These are phyloP conservation scores for Candida pseudofarinosa DNA, from an alignment of 805 yeast species.

Conservation along the genomic window DNA sequence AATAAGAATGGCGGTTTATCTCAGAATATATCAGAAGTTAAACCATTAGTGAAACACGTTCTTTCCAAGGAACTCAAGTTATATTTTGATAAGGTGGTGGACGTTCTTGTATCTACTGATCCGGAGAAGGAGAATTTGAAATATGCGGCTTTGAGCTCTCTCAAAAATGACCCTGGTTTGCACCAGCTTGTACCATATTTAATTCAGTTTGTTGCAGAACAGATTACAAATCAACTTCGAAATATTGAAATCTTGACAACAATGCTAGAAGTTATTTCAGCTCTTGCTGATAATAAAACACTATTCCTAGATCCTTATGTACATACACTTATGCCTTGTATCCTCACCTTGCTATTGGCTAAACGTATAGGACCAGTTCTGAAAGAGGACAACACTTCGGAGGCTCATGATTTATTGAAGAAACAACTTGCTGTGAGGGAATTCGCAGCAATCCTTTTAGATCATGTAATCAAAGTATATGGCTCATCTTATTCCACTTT, in stretches of 20 bases:
- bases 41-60: conserved; percentile 92
- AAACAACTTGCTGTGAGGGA: conserved; percentile 67
- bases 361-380: conserved; percentile 68
- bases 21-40: conserved; percentile 57
- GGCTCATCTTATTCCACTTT: conserved; percentile 85
- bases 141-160: conserved; percentile 78
- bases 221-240: conserved; percentile 81
- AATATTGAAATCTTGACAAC: conserved; percentile 68
- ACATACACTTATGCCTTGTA: conserved; percentile 96
- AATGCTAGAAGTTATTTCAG: conserved; percentile 84
- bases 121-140: conserved; percentile 55
- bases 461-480: conserved; percentile 71
- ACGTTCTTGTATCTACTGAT: conserved; percentile 62
- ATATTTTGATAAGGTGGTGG: conserved; percentile 86
- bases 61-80: conserved; percentile 90
- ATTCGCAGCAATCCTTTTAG: conserved; percentile 78
- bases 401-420: conserved; percentile 24
- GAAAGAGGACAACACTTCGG: conserved; percentile 33
- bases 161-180: conserved; percentile 89
- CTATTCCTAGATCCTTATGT: conserved; percentile 92
- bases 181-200: conserved; percentile 96
- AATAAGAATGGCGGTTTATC: conserved; percentile 19
- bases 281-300: conserved; percentile 76
- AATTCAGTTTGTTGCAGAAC: conserved; percentile 94
- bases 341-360: conserved; percentile 82